Evolutionary conservation across 495 filamentous ascomycete genomes (phyloP), one percentile per base, ranked within the genome.

Genomic region (Jackrogersella multiformis): DNA sequence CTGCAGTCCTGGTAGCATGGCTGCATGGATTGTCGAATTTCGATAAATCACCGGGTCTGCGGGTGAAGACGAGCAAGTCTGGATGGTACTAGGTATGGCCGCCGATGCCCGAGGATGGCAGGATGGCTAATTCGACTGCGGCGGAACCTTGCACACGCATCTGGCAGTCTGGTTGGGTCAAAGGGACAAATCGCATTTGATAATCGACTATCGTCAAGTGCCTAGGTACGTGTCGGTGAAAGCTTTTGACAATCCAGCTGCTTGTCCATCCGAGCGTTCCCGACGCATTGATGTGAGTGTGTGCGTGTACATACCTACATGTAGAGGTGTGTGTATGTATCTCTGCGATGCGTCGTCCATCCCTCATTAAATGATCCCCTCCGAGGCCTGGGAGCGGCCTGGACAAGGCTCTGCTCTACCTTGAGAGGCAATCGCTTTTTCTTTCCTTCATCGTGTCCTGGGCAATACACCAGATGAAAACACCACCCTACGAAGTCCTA

Each of bases 221-320:
- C 61, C 21, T 60, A n/a, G 56, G 20, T 65, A 52, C 61, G 36
- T 61, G 61, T 65, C 67, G 67, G 67, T 70, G 67, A 70, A 65
- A 70, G 61, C 45, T 65, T 70, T 57, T 55, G 67, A 61, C 56
- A 70, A 32, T 62, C 51, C 56, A 70, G 67, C 67, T 65, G 44
- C 44, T n/a, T 61, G 24, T 18, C 45, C 45, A 56, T 62, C 67
- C 67, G 67, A 65, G 61, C 61, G 28, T 61, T 65, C 35, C 67
- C 67, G 67, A 65, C 42, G 38, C 51, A 24, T 44, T 49, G 44
- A 69, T n/a, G 42, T 61, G 20, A 15, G 28, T 10, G 30, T 16
- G 21, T 56, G 66, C 34, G 24, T 54, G 60, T 35, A 21, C 13
- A 28, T 23, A 20, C 8, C 49, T 56, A 59, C 38, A 16, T 39